Conservation (phyloP, 345 rosid species). For the Tarenaya hassleriana region DNA sequence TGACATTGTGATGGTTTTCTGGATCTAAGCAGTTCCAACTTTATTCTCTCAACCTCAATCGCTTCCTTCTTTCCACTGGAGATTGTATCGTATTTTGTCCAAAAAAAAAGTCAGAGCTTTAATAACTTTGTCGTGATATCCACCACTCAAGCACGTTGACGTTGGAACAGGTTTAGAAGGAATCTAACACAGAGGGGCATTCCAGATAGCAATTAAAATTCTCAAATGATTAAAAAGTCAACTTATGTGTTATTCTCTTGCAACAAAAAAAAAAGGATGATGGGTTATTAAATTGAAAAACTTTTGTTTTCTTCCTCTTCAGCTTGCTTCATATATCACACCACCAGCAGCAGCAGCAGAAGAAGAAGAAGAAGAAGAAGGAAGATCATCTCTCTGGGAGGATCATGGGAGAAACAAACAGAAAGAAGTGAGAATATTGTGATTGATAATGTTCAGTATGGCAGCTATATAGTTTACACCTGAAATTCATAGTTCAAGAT, state of each 20-base stretch:
- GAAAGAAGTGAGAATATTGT: conserved; percentile 19
- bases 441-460: background rate
- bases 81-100: no score
- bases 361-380: conserved; percentile 5
- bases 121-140: no score
- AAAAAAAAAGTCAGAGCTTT: no score
- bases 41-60: no score
- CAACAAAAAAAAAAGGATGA: background rate
- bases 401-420: conserved; percentile 27
- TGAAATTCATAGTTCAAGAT: background rate
- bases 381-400: conserved; percentile 8
- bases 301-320: background rate
- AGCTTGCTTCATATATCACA: background rate
- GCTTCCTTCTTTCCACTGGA: no score
- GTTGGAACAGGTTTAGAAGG: no score
- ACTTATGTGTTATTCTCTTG: conserved; percentile 6
- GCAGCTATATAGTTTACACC: background rate
- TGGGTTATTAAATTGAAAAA: conserved; percentile 10
- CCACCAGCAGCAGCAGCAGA: no score
- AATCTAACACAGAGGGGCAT: no score
- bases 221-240: conserved; percentile 16
- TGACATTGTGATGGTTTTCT: no score
- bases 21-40: no score
- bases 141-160: no score
- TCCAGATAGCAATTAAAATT: no score